A percentile compares a stretch with the other conserved stretches of the same genome.
Evolutionary conservation across 2,329 filamentous ascomycete genomes (phyloP).

Genomic region (Macrophomina pseudophaseolina): DNA sequence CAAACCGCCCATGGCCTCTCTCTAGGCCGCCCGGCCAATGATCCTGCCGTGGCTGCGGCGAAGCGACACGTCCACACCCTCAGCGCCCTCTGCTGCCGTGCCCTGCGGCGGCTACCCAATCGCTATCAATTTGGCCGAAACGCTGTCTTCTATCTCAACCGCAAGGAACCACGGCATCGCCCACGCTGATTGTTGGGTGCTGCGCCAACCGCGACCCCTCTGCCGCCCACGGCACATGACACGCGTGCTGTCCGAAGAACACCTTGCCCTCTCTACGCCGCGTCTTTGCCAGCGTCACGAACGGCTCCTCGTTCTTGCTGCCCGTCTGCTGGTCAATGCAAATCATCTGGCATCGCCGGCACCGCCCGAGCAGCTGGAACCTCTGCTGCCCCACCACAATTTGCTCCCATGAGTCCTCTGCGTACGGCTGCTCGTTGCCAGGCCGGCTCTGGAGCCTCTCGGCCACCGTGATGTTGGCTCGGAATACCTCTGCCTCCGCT

Average conservation of each 20-base stretch:
- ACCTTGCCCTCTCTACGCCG: conserved; percentile 83
- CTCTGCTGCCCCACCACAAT: conserved; percentile 68
- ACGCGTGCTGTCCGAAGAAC: conserved; percentile 82
- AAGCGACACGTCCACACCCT: conserved; percentile 3
- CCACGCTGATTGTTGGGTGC: conserved; percentile 46
- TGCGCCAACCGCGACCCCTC: conserved; percentile 35
- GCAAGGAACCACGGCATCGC: conserved; percentile 36
- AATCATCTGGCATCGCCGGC: conserved; percentile 93
- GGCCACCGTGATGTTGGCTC: conserved; percentile 83
- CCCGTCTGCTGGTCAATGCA: conserved; percentile 88
- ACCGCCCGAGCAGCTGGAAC: conserved; percentile 79
- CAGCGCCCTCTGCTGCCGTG: not conserved
- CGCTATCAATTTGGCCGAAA: conserved; percentile 6
- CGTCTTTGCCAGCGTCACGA: conserved; percentile 85
- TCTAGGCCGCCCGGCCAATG: not conserved
- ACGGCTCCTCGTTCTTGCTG: conserved; percentile 76
- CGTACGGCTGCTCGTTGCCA: conserved; percentile 66
- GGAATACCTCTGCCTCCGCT: conserved; percentile 76
- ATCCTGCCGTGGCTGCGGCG: conserved; percentile 19
- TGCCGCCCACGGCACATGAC: conserved; percentile 43
- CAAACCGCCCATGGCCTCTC: not conserved
- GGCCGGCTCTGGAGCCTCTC: conserved; percentile 48
- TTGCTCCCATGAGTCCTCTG: conserved; percentile 78
- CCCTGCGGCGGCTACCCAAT: conserved; percentile 7
- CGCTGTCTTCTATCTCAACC: conserved; percentile 11